Conservation (phyloP, 139 green algal genomes). For the Asterochloris erici region DNA sequence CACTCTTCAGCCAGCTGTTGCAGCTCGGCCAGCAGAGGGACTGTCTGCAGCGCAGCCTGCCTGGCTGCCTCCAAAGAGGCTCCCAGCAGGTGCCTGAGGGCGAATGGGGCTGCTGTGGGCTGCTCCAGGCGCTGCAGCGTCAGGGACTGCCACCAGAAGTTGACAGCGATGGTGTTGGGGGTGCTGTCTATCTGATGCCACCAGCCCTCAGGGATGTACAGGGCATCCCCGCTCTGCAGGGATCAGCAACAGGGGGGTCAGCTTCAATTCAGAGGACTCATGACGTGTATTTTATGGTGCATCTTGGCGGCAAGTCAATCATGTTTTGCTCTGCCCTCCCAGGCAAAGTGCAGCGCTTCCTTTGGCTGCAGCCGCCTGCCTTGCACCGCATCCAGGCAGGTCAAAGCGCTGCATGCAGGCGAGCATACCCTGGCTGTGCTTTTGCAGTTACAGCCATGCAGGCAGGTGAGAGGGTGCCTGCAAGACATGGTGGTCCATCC, state of each 20-base stretch:
- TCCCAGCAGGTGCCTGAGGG: conserved; percentile 29
- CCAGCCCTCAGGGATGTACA: conserved; percentile 79
- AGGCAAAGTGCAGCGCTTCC: too few species aligned
- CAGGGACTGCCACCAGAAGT: conserved; percentile 73
- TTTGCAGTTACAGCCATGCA: too few species aligned
- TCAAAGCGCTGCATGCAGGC: too few species aligned
- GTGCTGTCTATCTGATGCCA: conserved; percentile 70
- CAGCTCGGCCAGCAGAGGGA: conserved; percentile 1
- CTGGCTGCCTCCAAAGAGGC: conserved; percentile 18
- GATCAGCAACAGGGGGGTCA: neutral
- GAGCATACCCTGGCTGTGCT: too few species aligned
- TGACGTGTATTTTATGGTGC: neutral
- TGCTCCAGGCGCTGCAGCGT: conserved; percentile 5
- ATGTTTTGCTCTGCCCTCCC: too few species aligned
- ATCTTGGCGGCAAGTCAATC: too few species aligned
- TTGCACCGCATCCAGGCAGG: too few species aligned
- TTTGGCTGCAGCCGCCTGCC: too few species aligned
- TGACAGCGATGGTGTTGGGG: conserved; percentile 60
- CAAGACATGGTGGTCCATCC: too few species aligned
- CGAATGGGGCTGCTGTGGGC: conserved; percentile 30
- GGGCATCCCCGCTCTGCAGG: conserved; percentile 58
- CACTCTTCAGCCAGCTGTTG: neutral
- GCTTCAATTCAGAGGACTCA: neutral
- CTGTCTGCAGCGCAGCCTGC: neutral
- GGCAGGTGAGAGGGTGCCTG: too few species aligned